These are phyloP conservation scores for Dryas integrifolia DNA, from an alignment of 331 rosid species.

Conservation along the genomic window DNA sequence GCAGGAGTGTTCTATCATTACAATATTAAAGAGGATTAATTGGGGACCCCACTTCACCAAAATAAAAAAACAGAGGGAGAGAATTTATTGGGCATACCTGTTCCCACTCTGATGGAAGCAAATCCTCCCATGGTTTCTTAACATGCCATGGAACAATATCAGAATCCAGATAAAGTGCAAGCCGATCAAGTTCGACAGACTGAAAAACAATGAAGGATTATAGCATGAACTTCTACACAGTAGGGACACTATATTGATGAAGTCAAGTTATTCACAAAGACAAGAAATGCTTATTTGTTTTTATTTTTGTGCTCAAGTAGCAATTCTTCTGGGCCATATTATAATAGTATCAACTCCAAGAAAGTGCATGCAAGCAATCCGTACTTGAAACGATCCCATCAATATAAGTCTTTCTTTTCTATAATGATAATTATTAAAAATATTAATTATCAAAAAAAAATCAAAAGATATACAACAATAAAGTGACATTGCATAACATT, in stretches of 20 bases:
- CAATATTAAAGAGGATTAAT: background rate
- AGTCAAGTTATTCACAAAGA: background rate
- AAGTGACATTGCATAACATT: background rate
- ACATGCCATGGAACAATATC: slow-evolving; percentile 75
- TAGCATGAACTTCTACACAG: slow-evolving; percentile 24
- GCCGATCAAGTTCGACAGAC: slow-evolving; percentile 83
- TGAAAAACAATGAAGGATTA: slow-evolving; percentile 42
- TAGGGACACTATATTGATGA: slow-evolving; percentile 17
- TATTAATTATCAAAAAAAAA: background rate
- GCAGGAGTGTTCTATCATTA: background rate
- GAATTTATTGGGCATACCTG: slow-evolving; percentile 47
- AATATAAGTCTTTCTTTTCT: background rate
- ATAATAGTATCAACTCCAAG: background rate
- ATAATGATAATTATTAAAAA: background rate
- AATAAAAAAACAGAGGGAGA: background rate
- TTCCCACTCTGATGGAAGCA: slow-evolving; percentile 94
- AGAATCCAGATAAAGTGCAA: slow-evolving; percentile 87
- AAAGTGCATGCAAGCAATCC: background rate
- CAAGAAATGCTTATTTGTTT: background rate
- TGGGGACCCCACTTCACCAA: background rate
- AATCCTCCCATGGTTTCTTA: slow-evolving; percentile 75
- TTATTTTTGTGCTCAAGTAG: background rate
- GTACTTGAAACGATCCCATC: background rate
- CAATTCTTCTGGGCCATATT: background rate
- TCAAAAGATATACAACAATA: background rate